Evolutionary conservation across 2,329 filamentous ascomycete species (phyloP).

Genomic region (Neopestalotiopsis sp.): DNA sequence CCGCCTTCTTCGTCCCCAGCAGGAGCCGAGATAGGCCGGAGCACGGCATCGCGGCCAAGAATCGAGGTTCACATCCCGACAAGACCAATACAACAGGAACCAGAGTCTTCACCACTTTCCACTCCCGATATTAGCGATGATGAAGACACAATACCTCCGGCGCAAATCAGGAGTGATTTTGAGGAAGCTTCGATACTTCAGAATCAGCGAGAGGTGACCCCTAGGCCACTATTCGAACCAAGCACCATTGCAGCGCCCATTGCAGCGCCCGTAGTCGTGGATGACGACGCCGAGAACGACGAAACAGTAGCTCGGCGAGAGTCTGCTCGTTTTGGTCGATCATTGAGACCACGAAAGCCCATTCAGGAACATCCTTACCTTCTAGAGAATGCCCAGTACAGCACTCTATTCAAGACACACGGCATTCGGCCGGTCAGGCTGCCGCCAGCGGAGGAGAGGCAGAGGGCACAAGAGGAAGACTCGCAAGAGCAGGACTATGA

Average conservation of each 20-base stretch:
- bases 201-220: not conserved
- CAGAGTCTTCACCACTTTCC: slow-evolving; percentile 13
- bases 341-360: slow-evolving; percentile 62
- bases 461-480: slow-evolving; percentile 43
- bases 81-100: slow-evolving; percentile 3
- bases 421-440: slow-evolving; percentile 59
- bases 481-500: slow-evolving; percentile 57
- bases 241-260: not conserved
- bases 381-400: slow-evolving; percentile 60
- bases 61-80: slow-evolving; percentile 12
- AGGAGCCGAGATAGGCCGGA: slow-evolving; percentile 23
- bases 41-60: slow-evolving; percentile 16
- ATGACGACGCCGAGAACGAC: slow-evolving; percentile 20
- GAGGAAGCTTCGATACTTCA: not conserved
- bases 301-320: slow-evolving; percentile 20
- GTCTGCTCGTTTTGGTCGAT: slow-evolving; percentile 40
- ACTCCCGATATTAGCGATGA: slow-evolving; percentile 11
- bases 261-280: not conserved
- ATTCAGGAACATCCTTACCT: slow-evolving; percentile 66
- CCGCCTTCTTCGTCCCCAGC: slow-evolving; percentile 30
- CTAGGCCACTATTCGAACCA: not conserved
- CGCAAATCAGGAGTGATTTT: not conserved
- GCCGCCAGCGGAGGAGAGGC: slow-evolving; percentile 36
- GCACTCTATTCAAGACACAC: slow-evolving; percentile 56
- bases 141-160: not conserved